Percentiles rank a stretch among this genome's conserved stretches.
Evolutionary conservation across 2,329 filamentous ascomycete species (phyloP).

Genomic region (Penicillium sp.): DNA sequence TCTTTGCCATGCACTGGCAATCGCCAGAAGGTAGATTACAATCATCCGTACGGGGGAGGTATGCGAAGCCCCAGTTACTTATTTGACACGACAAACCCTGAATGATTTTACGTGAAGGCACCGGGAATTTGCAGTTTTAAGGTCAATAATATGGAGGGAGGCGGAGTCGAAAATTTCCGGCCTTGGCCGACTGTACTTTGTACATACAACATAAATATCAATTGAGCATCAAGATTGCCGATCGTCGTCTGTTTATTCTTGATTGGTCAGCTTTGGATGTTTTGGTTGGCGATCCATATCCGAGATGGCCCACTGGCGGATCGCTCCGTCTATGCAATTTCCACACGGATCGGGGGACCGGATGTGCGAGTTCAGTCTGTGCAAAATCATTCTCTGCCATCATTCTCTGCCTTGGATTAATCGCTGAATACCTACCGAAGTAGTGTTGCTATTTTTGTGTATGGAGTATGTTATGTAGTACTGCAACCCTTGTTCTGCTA

Average conservation of each 20-base stretch:
- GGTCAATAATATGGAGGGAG: background rate
- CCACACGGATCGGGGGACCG: background rate
- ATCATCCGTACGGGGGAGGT: slow-evolving; percentile 2
- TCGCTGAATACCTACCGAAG: background rate
- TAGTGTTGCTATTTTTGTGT: slow-evolving; percentile 4
- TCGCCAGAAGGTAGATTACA: background rate
- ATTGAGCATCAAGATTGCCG: background rate
- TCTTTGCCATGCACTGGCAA: slow-evolving; percentile 10
- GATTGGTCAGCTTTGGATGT: background rate
- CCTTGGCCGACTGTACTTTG: background rate
- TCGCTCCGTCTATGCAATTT: background rate
- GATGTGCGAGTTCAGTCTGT: background rate
- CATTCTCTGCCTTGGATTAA: background rate
- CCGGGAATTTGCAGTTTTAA: background rate
- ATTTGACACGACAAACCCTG: background rate
- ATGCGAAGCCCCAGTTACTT: background rate
- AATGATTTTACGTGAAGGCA: background rate
- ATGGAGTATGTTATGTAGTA: background rate
- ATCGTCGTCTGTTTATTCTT: background rate
- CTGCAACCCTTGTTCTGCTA: background rate
- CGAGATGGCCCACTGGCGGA: background rate
- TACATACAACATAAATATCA: background rate
- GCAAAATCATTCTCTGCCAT: background rate
- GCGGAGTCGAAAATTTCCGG: slow-evolving; percentile 2
- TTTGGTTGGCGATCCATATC: background rate